Conservation (phyloP, 2,329 filamentous ascomycete species). For the Diaporthe sp. region DNA sequence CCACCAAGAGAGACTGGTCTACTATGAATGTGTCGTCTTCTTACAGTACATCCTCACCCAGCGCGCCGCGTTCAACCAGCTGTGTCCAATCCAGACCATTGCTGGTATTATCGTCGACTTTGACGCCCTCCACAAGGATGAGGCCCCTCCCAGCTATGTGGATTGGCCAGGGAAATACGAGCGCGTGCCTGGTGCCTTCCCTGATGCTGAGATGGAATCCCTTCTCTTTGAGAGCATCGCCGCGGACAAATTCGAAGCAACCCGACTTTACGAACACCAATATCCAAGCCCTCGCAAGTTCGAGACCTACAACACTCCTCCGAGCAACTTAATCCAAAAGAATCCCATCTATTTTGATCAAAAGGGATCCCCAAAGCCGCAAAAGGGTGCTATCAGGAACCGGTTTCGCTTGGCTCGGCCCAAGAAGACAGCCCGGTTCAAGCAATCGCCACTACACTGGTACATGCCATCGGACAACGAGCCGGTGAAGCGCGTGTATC, state of each 20-base stretch:
- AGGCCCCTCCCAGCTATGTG: constrained; percentile 51
- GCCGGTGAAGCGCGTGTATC: constrained; percentile 33
- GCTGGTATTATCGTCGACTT: constrained; percentile 49
- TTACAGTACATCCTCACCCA: constrained; percentile 45
- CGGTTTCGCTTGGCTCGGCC: neutral
- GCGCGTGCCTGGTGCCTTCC: constrained; percentile 47
- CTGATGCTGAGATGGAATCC: constrained; percentile 40
- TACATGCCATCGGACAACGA: constrained; percentile 37
- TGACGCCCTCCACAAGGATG: constrained; percentile 51
- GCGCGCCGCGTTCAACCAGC: constrained; percentile 42
- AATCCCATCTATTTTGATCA: constrained; percentile 35
- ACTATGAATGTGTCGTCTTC: constrained; percentile 44
- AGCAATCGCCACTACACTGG: constrained; percentile 22
- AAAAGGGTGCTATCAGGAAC: constrained; percentile 25
- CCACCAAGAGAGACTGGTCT: constrained; percentile 39
- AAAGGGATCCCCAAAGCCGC: constrained; percentile 22
- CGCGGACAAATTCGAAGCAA: constrained; percentile 42
- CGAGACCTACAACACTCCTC: constrained; percentile 38
- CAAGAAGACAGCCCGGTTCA: constrained; percentile 34
- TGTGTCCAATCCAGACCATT: constrained; percentile 43
- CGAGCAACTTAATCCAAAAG: constrained; percentile 35
- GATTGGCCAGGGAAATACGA: constrained; percentile 42
- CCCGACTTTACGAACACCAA: constrained; percentile 40
- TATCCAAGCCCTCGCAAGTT: constrained; percentile 39
- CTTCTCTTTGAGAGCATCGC: constrained; percentile 45